phyloP scores from a whole-genome alignment of 257 asterid species.

The Solanum tacnaense region DNA sequence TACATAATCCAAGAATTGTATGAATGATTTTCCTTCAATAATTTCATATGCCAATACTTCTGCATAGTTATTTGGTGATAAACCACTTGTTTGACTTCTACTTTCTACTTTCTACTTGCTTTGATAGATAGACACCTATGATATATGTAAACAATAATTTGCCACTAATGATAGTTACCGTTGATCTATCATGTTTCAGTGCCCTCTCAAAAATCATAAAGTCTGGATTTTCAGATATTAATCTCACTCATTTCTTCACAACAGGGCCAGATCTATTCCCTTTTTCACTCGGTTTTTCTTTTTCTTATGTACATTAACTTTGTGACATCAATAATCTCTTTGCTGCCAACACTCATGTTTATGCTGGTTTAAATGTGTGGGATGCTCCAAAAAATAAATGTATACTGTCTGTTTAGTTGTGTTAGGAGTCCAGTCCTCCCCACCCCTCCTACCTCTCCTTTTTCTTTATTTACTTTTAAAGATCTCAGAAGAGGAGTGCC shows the following conservation, averaged over 20 bases:
- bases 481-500: neutral
- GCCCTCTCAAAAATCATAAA: constrained; percentile 83
- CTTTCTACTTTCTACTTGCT: neutral
- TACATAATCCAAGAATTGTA: neutral
- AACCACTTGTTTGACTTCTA: neutral
- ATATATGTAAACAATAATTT: neutral
- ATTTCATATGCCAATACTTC: neutral
- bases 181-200: constrained; percentile 31
- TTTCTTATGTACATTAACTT: neutral
- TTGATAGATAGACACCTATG: neutral
- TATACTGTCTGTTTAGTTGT: neutral
- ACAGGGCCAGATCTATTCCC: constrained; percentile 64
- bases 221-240: constrained; percentile 85
- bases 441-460: neutral
- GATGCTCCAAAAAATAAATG: neutral
- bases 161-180: neutral
- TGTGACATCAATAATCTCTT: neutral
- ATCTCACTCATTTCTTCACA: constrained; percentile 85
- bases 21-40: neutral
- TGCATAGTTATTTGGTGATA: neutral
- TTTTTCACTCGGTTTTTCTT: neutral
- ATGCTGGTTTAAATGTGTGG: neutral
- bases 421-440: neutral
- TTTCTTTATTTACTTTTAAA: neutral
- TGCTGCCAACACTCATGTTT: neutral